Conservation (phyloP, 345 rosid species). For the Lumnitzera littorea region DNA sequence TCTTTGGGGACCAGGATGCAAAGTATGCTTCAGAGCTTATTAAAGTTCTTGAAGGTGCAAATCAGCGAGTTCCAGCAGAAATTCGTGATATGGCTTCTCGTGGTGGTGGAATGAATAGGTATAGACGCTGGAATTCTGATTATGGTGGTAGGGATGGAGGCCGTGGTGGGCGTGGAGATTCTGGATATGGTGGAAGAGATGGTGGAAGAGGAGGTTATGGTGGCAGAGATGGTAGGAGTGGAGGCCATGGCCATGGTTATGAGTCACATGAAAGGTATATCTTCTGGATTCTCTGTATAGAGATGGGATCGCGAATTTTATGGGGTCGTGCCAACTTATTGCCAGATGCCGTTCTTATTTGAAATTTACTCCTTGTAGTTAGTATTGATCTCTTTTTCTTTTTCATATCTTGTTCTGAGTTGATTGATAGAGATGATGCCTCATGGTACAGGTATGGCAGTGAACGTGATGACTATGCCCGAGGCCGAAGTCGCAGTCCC, state of each 20-base stretch:
- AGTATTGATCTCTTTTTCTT: no score
- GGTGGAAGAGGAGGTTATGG: slow-evolving; percentile 54
- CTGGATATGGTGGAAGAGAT: slow-evolving; percentile 45
- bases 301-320: not conserved
- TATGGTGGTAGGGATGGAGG: slow-evolving; percentile 67
- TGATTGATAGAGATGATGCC: not conserved
- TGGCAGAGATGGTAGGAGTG: slow-evolving; percentile 27
- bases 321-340: not conserved
- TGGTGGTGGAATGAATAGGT: slow-evolving; percentile 65
- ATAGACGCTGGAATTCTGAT: slow-evolving; percentile 67
- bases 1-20: slow-evolving; percentile 85
- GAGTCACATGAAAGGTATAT: slow-evolving; percentile 63
- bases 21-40: slow-evolving; percentile 82
- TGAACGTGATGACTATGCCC: slow-evolving; percentile 18
- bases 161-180: slow-evolving; percentile 38
- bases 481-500: slow-evolving; percentile 25
- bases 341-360: no score
- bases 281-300: not conserved
- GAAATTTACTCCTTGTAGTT: no score
- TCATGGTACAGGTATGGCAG: slow-evolving; percentile 2
- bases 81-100: slow-evolving; percentile 84
- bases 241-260: slow-evolving; percentile 38
- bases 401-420: not conserved
- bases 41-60: slow-evolving; percentile 89
- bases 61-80: slow-evolving; percentile 77